Percentiles rank a stretch among this genome's conserved stretches.
Conservation (phyloP, 106 monocot species). For the Phalaenopsis equestris region DNA sequence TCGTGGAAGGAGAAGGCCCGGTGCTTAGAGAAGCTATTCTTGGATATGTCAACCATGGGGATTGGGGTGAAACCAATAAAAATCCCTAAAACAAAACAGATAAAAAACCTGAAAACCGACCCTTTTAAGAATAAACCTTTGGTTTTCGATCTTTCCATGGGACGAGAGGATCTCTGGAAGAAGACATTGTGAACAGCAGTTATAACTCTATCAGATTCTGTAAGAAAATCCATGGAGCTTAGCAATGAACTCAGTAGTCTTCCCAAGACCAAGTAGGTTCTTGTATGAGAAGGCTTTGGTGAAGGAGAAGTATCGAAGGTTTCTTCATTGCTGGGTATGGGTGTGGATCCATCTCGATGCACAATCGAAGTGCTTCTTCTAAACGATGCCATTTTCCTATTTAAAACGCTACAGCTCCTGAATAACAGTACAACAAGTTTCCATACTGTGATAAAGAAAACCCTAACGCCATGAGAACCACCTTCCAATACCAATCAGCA, state of each 20-base stretch:
- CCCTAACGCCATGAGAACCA: too few species aligned
- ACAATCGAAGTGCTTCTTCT: conserved; percentile 41
- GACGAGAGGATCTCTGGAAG: conserved; percentile 17
- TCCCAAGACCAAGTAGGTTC: conserved; percentile 28
- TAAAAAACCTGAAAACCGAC: conserved; percentile 20
- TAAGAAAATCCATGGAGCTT: conserved; percentile 14
- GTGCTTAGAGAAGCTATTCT: conserved; percentile 22
- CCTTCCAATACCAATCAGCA: too few species aligned
- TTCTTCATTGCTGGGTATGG: conserved; percentile 24
- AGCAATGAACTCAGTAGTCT: conserved; percentile 23
- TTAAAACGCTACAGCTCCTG: not conserved
- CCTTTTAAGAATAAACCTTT: conserved; percentile 29
- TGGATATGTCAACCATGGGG: conserved; percentile 33
- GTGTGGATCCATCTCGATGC: conserved; percentile 30
- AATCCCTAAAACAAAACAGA: conserved; percentile 53
- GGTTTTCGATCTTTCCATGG: conserved; percentile 28
- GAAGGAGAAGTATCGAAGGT: conserved; percentile 24
- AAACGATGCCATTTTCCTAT: conserved; percentile 38
- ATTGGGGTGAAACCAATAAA: conserved; percentile 48
- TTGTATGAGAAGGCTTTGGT: conserved; percentile 28
- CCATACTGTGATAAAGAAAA: too few species aligned
- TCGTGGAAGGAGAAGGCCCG: conserved; percentile 35
- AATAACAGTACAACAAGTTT: too few species aligned
- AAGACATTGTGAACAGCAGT: conserved; percentile 17
- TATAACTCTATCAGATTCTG: conserved; percentile 10